Base-by-base conservation (phyloP, 805 yeast species). In the Candida michaelii region DNA sequence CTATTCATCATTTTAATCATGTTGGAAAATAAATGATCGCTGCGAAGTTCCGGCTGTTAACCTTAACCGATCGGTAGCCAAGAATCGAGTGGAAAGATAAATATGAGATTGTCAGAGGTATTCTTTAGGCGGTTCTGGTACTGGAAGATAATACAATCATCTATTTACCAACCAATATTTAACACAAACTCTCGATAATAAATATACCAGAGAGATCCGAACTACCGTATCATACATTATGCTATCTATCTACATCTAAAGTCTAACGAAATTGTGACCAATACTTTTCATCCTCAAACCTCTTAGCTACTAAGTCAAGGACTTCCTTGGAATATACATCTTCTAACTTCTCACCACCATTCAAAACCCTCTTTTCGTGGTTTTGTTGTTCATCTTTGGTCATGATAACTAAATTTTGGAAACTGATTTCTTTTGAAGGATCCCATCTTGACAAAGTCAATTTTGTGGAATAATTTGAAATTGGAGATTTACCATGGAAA, bases 401-500 rank as follows among this genome's bases (percentile, higher is more conserved):
- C 83, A 93, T 73, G 2, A 91, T 71, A 5, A 91, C 95, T 36
- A 89, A 79, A 60, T 93, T 93, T 51, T 86, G 91, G 46, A 82
- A 62, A 14, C 82, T 73, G 19, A 85, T 66, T 10, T 83, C 86
- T 51, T 74, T 66, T 1, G 59, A 54, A 5, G 88, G 89, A 48
- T 81, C 84, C 99, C 99, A 93, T 58, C 86, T 73, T 1, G 95
- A 81, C 30, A 93, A 71, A 1, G 91, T 79, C 46, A 91, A 69
- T 53, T 89, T 78, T 1, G 95, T 86, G 5, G 90, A 83, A 53
- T 74, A 86, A 14, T 90, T 85, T 13, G 95, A 83, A 11, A 90
- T 74, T 13, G 95, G 93, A 0, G 96, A 85, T 62, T 89, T 89
- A 11, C 98, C 97, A 47, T 95, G 80, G 70, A 82, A 93, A 2